phyloP scores from a whole-genome alignment of 805 yeast genomes.

The Candida arabinofermentans region DNA sequence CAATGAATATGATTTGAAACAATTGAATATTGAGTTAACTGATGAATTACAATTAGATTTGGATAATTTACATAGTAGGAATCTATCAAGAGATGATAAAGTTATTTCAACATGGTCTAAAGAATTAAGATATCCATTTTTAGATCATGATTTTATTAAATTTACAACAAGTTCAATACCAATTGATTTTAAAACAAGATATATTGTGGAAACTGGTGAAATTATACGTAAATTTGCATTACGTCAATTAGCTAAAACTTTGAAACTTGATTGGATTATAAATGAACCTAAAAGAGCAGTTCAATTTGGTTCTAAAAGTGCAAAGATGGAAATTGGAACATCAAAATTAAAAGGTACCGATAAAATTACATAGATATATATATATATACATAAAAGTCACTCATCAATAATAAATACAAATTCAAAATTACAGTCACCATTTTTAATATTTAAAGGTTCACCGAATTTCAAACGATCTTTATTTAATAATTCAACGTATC shows the following conservation, averaged over 20 bases:
- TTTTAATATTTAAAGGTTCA: conserved; percentile 1
- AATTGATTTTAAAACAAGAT: conserved; percentile 40
- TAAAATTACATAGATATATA: conserved; percentile 12
- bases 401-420: conserved; percentile 19
- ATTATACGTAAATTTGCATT: conserved; percentile 49
- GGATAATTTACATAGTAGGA: conserved; percentile 68
- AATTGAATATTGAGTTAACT: conserved; percentile 39
- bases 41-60: conserved; percentile 69
- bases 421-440: conserved; percentile 20
- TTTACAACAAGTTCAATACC: conserved; percentile 46
- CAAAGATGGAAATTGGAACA: conserved; percentile 82
- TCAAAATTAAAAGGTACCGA: conserved; percentile 79
- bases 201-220: conserved; percentile 32
- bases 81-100: conserved; percentile 88
- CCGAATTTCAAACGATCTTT: conserved; percentile 27
- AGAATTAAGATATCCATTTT: conserved; percentile 83
- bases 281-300: conserved; percentile 88
- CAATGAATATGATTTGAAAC: conserved; percentile 9
- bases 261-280: conserved; percentile 46
- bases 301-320: conserved; percentile 94
- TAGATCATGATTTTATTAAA: conserved; percentile 58
- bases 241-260: conserved; percentile 52
- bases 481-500: conserved; percentile 24
- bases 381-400: background rate
- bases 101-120: conserved; percentile 84